These are phyloP conservation scores for Sphagnum tenellum DNA, from an alignment of 225 moss, liverwort and hornwort genomes.

Conservation along the genomic window DNA sequence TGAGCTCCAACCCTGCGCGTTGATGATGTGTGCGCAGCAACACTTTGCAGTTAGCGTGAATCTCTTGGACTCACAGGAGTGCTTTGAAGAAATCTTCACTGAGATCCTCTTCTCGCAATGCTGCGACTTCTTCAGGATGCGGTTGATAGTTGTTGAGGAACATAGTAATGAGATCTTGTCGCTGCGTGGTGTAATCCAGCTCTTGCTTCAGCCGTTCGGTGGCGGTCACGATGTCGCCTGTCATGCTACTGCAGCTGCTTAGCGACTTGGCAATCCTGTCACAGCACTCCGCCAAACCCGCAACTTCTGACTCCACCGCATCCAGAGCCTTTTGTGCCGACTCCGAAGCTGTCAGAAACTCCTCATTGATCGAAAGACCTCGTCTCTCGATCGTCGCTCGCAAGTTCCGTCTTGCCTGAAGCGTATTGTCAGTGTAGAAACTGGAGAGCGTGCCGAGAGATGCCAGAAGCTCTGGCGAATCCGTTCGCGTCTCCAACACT, in stretches of 20 bases:
- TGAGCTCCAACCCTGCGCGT: slow-evolving; percentile 94
- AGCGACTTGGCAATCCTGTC: slow-evolving; percentile 99
- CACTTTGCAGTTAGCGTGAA: slow-evolving; percentile 98
- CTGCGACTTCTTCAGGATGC: slow-evolving; percentile 75
- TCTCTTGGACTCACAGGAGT: slow-evolving; percentile 84
- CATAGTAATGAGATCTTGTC: slow-evolving; percentile 74
- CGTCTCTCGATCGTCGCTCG: slow-evolving; percentile 87
- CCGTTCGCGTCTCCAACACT: slow-evolving; percentile 87
- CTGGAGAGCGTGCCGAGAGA: slow-evolving; percentile 64
- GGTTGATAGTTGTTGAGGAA: slow-evolving; percentile 94
- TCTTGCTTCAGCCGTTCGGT: slow-evolving; percentile 93
- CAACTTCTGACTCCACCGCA: slow-evolving; percentile 86
- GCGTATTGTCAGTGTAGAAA: slow-evolving; percentile 71
- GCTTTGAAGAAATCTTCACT: slow-evolving; percentile 92
- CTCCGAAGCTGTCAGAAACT: slow-evolving; percentile 89
- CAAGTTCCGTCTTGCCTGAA: slow-evolving; percentile 61
- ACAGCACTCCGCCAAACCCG: slow-evolving; percentile 85
- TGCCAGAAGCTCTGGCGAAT: slow-evolving; percentile 85
- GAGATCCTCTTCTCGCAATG: slow-evolving; percentile 90
- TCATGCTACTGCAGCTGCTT: slow-evolving; percentile 86
- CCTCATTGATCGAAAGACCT: slow-evolving; percentile 87
- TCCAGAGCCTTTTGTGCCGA: slow-evolving; percentile 95
- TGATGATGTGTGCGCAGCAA: slow-evolving; percentile 89
- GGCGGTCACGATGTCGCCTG: slow-evolving; percentile 89
- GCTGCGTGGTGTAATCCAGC: slow-evolving; percentile 76